Evolutionary conservation across 2,329 filamentous ascomycete genomes (phyloP).

Genomic region (Ceratocystis diversiconidia): DNA sequence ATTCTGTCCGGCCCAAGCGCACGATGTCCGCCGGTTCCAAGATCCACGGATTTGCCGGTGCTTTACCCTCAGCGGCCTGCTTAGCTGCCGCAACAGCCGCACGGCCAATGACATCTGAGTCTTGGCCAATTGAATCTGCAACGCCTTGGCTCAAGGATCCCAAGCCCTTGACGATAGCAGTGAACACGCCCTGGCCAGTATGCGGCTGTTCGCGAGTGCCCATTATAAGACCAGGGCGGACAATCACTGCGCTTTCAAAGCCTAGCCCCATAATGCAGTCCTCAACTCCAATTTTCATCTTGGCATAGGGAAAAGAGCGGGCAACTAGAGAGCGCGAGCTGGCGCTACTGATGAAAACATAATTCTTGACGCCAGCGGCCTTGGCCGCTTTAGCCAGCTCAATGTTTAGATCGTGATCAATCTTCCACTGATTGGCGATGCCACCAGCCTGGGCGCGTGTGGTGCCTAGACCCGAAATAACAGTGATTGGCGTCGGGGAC

Average conservation of each 20-base stretch:
- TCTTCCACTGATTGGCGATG: slow-evolving; percentile 66
- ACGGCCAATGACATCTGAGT: slow-evolving; percentile 55
- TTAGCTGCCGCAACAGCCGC: slow-evolving; percentile 49
- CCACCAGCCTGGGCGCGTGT: slow-evolving; percentile 62
- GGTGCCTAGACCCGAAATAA: slow-evolving; percentile 70
- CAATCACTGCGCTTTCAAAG: slow-evolving; percentile 66
- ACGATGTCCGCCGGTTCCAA: slow-evolving; percentile 49
- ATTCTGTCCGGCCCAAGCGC: slow-evolving; percentile 48
- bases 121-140: slow-evolving; percentile 58
- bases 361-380: slow-evolving; percentile 55
- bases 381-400: slow-evolving; percentile 63
- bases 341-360: slow-evolving; percentile 57
- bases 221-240: slow-evolving; percentile 60
- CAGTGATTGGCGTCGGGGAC: slow-evolving; percentile 42
- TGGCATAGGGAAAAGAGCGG: slow-evolving; percentile 36
- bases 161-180: slow-evolving; percentile 40
- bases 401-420: slow-evolving; percentile 78
- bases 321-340: slow-evolving; percentile 32
- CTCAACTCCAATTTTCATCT: slow-evolving; percentile 83
- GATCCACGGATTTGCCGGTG: slow-evolving; percentile 46
- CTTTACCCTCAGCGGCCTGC: slow-evolving; percentile 44
- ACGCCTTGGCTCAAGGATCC: slow-evolving; percentile 39
- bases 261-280: slow-evolving; percentile 55
- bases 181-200: slow-evolving; percentile 41
- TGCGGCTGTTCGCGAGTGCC: slow-evolving; percentile 52